Percentiles rank a stretch among this genome's conserved stretches.
phyloP scores from a whole-genome alignment of 352 stramenopile genomes.

The Saprolegnia diclina region DNA sequence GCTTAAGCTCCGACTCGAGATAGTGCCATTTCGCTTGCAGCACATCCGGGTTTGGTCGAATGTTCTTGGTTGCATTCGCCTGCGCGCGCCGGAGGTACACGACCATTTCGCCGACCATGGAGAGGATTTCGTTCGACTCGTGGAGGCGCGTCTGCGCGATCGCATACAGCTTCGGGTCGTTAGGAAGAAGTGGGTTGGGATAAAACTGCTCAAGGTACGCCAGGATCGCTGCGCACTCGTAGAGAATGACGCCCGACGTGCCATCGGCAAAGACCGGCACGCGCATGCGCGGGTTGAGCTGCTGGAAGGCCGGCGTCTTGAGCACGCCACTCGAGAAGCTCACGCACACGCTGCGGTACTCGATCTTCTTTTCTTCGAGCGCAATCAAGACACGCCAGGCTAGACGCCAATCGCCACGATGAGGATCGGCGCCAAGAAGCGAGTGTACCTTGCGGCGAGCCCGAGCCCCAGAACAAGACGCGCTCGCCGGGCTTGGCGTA shows the following conservation, averaged over 20 bases:
- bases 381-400: constrained; percentile 79
- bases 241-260: constrained; percentile 39
- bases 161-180: constrained; percentile 38
- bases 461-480: constrained; percentile 78
- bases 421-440: neutral
- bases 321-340: constrained; percentile 80
- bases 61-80: constrained; percentile 30
- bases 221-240: constrained; percentile 74
- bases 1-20: constrained; percentile 60
- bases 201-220: constrained; percentile 76
- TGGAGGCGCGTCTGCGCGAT: constrained; percentile 71
- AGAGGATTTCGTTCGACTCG: constrained; percentile 80
- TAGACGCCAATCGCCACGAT: constrained; percentile 26
- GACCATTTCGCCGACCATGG: constrained; percentile 70
- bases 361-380: constrained; percentile 67
- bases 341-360: constrained; percentile 75
- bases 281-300: constrained; percentile 74
- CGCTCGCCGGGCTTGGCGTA: constrained; percentile 38
- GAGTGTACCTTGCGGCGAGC: constrained; percentile 64
- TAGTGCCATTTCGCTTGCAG: constrained; percentile 63
- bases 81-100: constrained; percentile 61
- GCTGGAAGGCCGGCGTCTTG: constrained; percentile 68
- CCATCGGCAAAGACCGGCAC: constrained; percentile 71
- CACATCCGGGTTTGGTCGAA: constrained; percentile 49
- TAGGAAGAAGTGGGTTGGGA: constrained; percentile 33